Conservation (phyloP, 768 basidiomycete genomes). For the Mycena rebaudengoi region DNA sequence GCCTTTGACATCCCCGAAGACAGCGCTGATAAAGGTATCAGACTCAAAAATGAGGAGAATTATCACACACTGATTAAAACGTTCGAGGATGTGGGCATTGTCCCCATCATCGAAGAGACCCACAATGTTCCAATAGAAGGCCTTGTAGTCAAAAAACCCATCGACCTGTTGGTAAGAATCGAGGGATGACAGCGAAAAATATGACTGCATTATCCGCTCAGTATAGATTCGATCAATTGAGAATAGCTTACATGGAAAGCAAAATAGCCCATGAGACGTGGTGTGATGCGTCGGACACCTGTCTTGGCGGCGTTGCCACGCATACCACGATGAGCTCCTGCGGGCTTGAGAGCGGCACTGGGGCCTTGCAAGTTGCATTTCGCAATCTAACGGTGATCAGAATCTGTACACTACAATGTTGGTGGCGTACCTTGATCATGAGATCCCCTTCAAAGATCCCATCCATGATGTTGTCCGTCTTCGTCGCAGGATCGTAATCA, state of each 20-base stretch:
- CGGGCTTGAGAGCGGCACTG: constrained; percentile 16
- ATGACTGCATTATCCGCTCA: too few relatives aligned
- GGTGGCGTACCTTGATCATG: background rate
- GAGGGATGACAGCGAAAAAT: background rate
- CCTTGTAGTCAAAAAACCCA: background rate
- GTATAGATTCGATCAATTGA: background rate
- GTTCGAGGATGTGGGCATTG: background rate
- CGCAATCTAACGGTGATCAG: constrained; percentile 13
- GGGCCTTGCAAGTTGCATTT: constrained; percentile 29
- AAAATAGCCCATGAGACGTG: constrained; percentile 19
- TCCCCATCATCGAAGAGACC: background rate
- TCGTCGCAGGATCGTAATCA: too few relatives aligned
- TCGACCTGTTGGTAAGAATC: background rate
- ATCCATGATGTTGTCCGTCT: background rate
- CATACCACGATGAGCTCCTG: constrained; percentile 20
- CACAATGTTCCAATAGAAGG: constrained; percentile 6
- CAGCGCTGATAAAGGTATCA: too few relatives aligned
- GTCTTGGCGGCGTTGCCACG: constrained; percentile 26
- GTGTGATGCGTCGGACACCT: constrained; percentile 18
- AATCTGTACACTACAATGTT: background rate
- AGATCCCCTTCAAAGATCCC: background rate
- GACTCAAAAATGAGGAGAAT: too few relatives aligned
- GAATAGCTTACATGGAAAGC: constrained; percentile 27
- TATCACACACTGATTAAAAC: constrained; percentile 3
- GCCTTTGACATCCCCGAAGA: too few relatives aligned